A percentile compares a stretch with the other conserved stretches of the same genome.
These are phyloP conservation scores for Candida fluviatilis DNA, from an alignment of 805 yeast genomes.

Conservation along the genomic window DNA sequence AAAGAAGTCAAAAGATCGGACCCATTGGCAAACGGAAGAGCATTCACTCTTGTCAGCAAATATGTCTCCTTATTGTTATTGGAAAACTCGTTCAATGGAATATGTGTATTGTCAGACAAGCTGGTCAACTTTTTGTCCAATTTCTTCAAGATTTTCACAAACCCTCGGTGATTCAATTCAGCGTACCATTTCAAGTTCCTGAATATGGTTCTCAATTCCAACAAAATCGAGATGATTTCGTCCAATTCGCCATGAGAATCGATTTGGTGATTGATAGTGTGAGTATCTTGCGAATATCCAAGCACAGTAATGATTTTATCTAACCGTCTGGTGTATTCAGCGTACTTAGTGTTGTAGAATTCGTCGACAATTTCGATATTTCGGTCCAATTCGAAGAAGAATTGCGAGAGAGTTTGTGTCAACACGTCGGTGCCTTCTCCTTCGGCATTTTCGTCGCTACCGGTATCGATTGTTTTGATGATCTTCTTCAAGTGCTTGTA, in stretches of 20 bases:
- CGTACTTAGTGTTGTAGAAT: constrained; percentile 67
- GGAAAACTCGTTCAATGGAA: constrained; percentile 10
- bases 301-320: constrained; percentile 38
- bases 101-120: constrained; percentile 19
- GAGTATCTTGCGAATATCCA: constrained; percentile 20
- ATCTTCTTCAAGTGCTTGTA: constrained; percentile 80
- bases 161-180: constrained; percentile 87
- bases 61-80: constrained; percentile 29
- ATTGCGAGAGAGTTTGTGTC: constrained; percentile 51
- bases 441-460: constrained; percentile 17
- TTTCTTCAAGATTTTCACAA: constrained; percentile 82
- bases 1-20: constrained; percentile 52
- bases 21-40: constrained; percentile 76
- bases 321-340: constrained; percentile 72
- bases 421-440: constrained; percentile 29
- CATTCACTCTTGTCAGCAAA: constrained; percentile 62
- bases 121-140: constrained; percentile 67
- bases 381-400: constrained; percentile 74
- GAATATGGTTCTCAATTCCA: constrained; percentile 71
- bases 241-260: constrained; percentile 39
- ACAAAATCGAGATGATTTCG: constrained; percentile 47
- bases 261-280: constrained; percentile 23
- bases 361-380: constrained; percentile 78
- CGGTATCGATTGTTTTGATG: constrained; percentile 58
- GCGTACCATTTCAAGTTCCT: constrained; percentile 92